Conservation (phyloP, 805 yeast species). For the Komagataella mondaviorum region DNA sequence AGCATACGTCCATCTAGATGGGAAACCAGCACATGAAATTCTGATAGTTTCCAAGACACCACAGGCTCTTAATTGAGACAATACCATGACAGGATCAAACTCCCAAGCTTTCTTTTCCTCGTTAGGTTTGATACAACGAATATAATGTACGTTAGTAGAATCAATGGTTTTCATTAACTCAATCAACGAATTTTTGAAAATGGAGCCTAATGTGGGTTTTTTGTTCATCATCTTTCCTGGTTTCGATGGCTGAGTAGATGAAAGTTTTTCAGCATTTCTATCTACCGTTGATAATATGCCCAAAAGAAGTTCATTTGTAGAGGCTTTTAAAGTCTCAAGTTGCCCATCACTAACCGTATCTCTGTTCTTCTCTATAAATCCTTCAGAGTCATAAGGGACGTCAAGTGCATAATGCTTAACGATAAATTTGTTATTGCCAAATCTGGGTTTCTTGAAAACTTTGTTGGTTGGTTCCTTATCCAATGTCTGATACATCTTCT, state of each 20-base stretch:
- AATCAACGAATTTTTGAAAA: constrained; percentile 82
- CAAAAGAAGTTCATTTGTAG: constrained; percentile 53
- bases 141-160: constrained; percentile 92
- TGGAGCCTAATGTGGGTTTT: constrained; percentile 90
- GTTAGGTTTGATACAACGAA: constrained; percentile 95
- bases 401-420: constrained; percentile 92
- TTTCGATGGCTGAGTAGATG: constrained; percentile 21
- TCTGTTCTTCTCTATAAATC: constrained; percentile 92
- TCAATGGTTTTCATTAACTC: constrained; percentile 89
- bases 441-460: constrained; percentile 85
- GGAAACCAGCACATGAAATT: constrained; percentile 96
- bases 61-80: constrained; percentile 92
- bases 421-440: constrained; percentile 83
- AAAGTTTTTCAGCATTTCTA: constrained; percentile 31
- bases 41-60: constrained; percentile 96
- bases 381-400: constrained; percentile 83
- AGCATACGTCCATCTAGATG: constrained; percentile 88
- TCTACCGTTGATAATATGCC: constrained; percentile 57
- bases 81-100: constrained; percentile 89
- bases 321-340: constrained; percentile 62
- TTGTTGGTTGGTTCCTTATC: constrained; percentile 63
- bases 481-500: constrained; percentile 76
- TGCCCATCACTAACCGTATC: constrained; percentile 97
- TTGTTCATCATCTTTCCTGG: constrained; percentile 31
- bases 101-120: constrained; percentile 92